phyloP scores from a whole-genome alignment of 345 rosid genomes.

The Gossypium anomalum region DNA sequence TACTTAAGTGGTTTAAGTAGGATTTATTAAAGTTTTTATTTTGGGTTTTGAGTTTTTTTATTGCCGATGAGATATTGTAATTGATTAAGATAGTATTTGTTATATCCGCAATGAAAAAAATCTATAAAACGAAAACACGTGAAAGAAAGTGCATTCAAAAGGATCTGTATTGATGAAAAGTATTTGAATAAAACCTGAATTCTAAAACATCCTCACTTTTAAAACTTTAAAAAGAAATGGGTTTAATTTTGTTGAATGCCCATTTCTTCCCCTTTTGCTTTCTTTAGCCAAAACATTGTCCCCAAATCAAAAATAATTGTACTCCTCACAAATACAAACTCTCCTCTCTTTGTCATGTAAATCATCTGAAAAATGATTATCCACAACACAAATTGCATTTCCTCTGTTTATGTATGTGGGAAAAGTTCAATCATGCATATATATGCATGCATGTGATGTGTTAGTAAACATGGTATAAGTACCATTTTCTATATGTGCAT shows the following conservation, averaged over 20 bases:
- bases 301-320: background rate
- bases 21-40: too few species aligned
- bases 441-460: background rate
- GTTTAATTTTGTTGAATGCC: background rate
- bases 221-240: background rate
- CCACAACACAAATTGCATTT: background rate
- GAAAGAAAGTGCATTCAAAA: too few species aligned
- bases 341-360: background rate
- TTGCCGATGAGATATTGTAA: too few species aligned
- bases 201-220: background rate
- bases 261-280: background rate
- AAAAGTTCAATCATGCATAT: background rate
- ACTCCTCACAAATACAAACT: slow-evolving; percentile 10
- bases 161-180: too few species aligned
- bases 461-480: background rate
- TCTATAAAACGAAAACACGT: too few species aligned
- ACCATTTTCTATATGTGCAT: background rate
- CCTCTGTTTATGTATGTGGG: background rate
- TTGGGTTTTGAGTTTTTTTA: too few species aligned
- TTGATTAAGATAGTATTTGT: too few species aligned
- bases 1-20: background rate
- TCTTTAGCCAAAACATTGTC: background rate
- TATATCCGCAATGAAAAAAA: too few species aligned
- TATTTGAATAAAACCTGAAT: too few species aligned
- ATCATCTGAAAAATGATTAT: background rate